These are phyloP conservation scores for Hura crepitans DNA, from an alignment of 441 rosid genomes.

Conservation along the genomic window DNA sequence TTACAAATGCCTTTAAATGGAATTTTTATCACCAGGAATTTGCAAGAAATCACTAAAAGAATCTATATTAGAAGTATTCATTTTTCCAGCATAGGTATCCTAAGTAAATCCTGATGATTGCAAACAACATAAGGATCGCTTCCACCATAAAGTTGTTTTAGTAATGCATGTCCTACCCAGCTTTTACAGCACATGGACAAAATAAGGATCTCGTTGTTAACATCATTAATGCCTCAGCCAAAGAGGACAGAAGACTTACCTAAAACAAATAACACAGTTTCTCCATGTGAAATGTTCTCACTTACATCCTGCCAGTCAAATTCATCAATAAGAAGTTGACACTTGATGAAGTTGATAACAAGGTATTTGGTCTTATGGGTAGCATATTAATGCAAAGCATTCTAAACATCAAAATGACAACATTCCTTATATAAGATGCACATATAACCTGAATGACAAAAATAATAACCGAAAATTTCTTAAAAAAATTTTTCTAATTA, in stretches of 20 bases:
- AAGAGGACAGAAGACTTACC: slow-evolving; percentile 10
- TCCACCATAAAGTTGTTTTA: background rate
- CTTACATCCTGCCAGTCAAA: slow-evolving; percentile 20
- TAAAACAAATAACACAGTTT: slow-evolving; percentile 24
- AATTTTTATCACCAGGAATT: background rate
- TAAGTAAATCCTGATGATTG: background rate
- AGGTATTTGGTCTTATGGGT: background rate
- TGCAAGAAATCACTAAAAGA: background rate
- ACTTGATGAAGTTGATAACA: background rate
- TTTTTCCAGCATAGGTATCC: background rate
- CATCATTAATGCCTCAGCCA: background rate
- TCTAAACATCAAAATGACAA: background rate
- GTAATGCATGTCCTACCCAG: too few species aligned
- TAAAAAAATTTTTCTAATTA: too few species aligned
- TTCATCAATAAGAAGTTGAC: background rate
- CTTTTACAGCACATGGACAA: background rate
- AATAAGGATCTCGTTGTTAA: background rate
- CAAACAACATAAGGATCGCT: background rate
- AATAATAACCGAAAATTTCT: too few species aligned
- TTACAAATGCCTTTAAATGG: background rate
- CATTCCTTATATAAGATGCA: too few species aligned
- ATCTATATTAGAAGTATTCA: background rate
- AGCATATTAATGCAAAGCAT: background rate
- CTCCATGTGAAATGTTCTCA: slow-evolving; percentile 10
- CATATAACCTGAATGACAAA: too few species aligned